Base-by-base conservation (phyloP, 257 asterid species). In the Capsicum baccatum region DNA sequence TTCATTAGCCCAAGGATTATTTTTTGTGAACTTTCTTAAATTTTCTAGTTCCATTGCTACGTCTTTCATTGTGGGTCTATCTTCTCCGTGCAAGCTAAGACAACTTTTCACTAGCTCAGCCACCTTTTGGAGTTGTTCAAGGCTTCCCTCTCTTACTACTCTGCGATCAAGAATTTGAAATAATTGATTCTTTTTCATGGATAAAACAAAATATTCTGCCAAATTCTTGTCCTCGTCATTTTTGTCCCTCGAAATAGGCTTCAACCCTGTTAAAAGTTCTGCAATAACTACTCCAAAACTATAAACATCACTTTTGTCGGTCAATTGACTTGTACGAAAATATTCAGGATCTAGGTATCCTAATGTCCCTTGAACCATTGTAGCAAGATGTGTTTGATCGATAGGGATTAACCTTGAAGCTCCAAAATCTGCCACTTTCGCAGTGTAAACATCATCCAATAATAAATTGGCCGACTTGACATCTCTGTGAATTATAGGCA, bases 281-380 rank as follows among this genome's bases (percentile, higher is more conserved):
- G 93, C 87, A 33, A 95, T 90, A 6, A 95, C 95, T 0, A 95
- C 97, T 4, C 98, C 96, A 2, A 95, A 94, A 44, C 98, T 92
- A 56, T 94, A 95, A 0, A 95, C 97, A 4, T 94, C 98, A 26
- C 98, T 95, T 81, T 95, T 95, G 3, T 89, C 97, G 0, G 98
- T 95, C 21, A 95, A 13, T 10, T 87, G 90, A 71, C 98, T 91
- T 1, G 95, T 84, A n/a, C 90, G 91, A 83, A 93, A 93, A 66
- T 95, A 95, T 60, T 92, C 98, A 0, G 97, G 98, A 47, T 95
- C 98, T 78, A 95, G 59, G 82, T 95, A 95, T 0, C 98, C 98
- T 5, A 93, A 16, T 0, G 97, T 95, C 21, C 98, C 98, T 80
- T 92, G 97, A 8, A 95, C 98, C 85, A 95, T 12, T 0, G 98